Percentiles rank a stretch among this genome's conserved stretches.
These are phyloP conservation scores for Tilletia walkeri DNA, from an alignment of 1,284 basidiomycete genomes.

Conservation along the genomic window DNA sequence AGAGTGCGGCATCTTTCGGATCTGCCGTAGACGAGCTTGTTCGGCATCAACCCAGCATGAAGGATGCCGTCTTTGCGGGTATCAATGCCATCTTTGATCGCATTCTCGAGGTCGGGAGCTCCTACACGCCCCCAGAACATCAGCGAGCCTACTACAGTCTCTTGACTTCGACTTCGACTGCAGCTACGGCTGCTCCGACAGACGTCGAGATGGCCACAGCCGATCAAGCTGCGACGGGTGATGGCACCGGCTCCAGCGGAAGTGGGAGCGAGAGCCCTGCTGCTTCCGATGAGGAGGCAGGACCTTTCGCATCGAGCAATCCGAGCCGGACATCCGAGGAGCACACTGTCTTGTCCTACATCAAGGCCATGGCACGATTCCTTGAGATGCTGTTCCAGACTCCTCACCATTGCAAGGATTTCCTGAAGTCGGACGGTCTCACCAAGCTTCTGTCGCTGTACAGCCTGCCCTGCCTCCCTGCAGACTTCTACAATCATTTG, in stretches of 20 bases:
- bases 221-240: neutral
- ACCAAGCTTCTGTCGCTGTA: conserved; percentile 74
- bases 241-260: neutral
- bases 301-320: conserved; percentile 11
- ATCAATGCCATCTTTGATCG: conserved; percentile 69
- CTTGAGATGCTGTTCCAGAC: conserved; percentile 91
- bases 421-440: conserved; percentile 77
- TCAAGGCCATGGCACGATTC: conserved; percentile 52
- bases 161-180: neutral
- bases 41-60: conserved; percentile 88
- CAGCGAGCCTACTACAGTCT: conserved; percentile 11
- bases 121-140: conserved; percentile 52
- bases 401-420: conserved; percentile 80
- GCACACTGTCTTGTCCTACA: conserved; percentile 42
- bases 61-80: conserved; percentile 73
- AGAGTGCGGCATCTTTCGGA: conserved; percentile 84
- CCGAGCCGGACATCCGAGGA: conserved; percentile 23
- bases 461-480: conserved; percentile 77
- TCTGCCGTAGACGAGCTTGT: conserved; percentile 90
- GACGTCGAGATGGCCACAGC: neutral
- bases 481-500: conserved; percentile 15
- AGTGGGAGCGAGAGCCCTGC: neutral
- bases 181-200: neutral
- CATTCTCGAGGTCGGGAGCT: conserved; percentile 71
- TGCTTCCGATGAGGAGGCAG: neutral